Base-by-base conservation (phyloP, 1,139 yeast genomes). In the Blastobotrys buckinghamii region DNA sequence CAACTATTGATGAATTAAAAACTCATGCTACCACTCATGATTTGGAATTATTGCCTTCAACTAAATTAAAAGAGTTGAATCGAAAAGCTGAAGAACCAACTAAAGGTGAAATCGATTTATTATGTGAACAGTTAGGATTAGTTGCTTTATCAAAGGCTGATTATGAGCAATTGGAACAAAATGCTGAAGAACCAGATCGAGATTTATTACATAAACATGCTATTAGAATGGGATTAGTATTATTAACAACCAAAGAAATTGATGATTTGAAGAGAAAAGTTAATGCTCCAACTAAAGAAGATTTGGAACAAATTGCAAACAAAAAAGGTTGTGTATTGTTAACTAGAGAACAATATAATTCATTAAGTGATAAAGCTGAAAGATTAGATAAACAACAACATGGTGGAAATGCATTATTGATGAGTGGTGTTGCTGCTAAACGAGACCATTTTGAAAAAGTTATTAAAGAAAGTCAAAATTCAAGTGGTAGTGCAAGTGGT, bases 231-330 rank as follows among this genome's bases (percentile, higher is more conserved):
- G 69, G 67, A n/a, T 48, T 59, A 53, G 56, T 50, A 26, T 58
- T 60, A 7, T 51, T 62, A 9, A 52, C 61, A n/a, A 47, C 44
- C 7, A 50, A 46, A 1, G 63, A 59, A n/a, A 48, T 64, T 12
- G 61, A 61, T n/a, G 58, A 54, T 13, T 57, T 66, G 32, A 52
- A 58, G 27, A 50, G 57, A 15, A 53, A 55, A 51, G 55, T 53
- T n/a, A 50, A 50, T 24, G 50, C 56, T 22, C 65, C 65, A 1
- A 51, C 59, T 4, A 56, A 55, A 48, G 55, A 55, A 10, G 76
- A 75, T 39, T 66, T 78, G 24, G 76, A 76, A 54, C 61, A 66
- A 10, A 77, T 73, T 59, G 81, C 81, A 1, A 64, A 71, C 48
- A 71, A 70, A 29, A 71, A 77, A 50, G 72, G 75, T 44, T 59